A percentile compares a stretch with the other conserved stretches of the same genome.
Conservation (phyloP, 164 flowering plant species). For the Macadamia tetraphylla region DNA sequence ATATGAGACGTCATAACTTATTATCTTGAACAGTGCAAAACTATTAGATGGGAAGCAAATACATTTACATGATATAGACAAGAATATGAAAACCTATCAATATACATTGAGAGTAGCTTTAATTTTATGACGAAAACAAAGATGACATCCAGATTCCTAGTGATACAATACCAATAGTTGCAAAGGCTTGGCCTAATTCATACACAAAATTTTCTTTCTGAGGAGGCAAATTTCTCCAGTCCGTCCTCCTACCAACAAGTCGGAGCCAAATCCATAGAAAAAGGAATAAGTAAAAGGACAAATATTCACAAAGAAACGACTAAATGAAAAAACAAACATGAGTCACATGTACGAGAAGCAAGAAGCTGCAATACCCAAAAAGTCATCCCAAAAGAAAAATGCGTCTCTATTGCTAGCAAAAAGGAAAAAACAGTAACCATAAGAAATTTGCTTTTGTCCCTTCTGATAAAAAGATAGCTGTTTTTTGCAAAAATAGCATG, state of each 20-base stretch:
- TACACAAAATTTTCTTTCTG: constrained; percentile 44
- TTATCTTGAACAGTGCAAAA: background rate
- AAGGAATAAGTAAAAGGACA: background rate
- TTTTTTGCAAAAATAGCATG: no score
- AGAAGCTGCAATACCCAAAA: background rate
- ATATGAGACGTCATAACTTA: background rate
- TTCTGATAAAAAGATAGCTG: no score
- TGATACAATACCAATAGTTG: constrained; percentile 69
- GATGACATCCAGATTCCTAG: constrained; percentile 83
- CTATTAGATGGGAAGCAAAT: constrained; percentile 4
- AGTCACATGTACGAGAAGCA: background rate
- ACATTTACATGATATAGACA: constrained; percentile 12
- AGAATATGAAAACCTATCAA: constrained; percentile 9
- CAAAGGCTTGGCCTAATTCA: constrained; percentile 78
- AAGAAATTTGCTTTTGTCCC: background rate
- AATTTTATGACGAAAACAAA: constrained; percentile 34
- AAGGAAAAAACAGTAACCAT: background rate
- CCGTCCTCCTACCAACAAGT: constrained; percentile 51
- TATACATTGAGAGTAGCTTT: constrained; percentile 22
- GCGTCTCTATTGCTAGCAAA: background rate
- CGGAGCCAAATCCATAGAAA: background rate
- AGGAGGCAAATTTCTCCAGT: constrained; percentile 67
- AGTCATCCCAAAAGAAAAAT: no score
- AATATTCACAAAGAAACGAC: background rate
- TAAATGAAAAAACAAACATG: background rate